Evolutionary conservation across 2,329 filamentous ascomycete species (phyloP), one percentile per base, ranked within the genome.

Genomic region (Monilinia fructigena): DNA sequence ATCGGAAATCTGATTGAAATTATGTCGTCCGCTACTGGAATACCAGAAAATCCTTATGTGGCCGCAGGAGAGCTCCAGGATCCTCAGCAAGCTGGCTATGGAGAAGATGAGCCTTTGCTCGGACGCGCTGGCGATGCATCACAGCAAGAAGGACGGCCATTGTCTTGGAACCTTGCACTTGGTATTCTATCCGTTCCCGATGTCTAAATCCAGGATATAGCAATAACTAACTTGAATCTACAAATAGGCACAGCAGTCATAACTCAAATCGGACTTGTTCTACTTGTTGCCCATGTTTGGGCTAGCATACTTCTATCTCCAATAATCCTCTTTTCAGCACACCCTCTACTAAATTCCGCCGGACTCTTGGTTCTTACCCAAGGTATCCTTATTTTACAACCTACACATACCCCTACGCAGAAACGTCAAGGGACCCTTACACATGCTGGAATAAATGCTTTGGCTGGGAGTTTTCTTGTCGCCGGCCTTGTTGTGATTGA

Each of bases 321-420:
- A 40, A 76, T 96, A 69, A 90, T 91, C 50, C 86, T 97, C 73
- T 97, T 98, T 83, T 93, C 92, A 23, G 87, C 89, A 11, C 94
- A 98, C 78, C 94, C 94, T 10, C 87, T 97, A 75, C 81, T 88
- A 67, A 82, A 85, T 79, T 82, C 81, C 14, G 71, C 89, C 66
- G 93, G 87, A 59, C 78, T 96, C 67, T 82, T 97, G 69, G 82
- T 92, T 67, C 82, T 95, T 73, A 84, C 90, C 23, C 89, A 97
- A 81, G 89, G 89, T 65, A 86, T 93, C 70, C 86, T 98, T 63
- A 81, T 95, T 72, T 85, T 98, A 47, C 95, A 99, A 77, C 95
- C 94, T 1, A 97, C 94, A 0, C 85, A 90, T 73, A 91, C 91
- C 0, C 81, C 88, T 2, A 78, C 82, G 20, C 91, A 97, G 79